A percentile compares a stretch with the other conserved stretches of the same genome.
phyloP scores from a whole-genome alignment of 2,329 filamentous ascomycete species.

The Didymella pomorum region DNA sequence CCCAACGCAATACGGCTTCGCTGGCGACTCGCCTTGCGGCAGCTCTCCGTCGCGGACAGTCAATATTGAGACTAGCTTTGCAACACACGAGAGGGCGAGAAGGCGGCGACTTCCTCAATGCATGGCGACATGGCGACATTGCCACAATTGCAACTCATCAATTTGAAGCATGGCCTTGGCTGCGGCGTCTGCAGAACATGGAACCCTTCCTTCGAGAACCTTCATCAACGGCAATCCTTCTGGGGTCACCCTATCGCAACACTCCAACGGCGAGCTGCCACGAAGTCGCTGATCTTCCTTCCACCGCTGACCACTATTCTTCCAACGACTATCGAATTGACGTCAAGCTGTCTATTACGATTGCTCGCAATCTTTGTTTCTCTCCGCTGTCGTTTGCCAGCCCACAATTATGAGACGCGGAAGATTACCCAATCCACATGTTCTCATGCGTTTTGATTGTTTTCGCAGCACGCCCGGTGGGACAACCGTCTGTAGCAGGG shows the following conservation, averaged over 20 bases:
- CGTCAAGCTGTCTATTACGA: background rate
- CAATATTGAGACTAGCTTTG: slow-evolving; percentile 14
- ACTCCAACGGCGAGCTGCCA: background rate
- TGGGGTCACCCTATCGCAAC: background rate
- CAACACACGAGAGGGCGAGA: slow-evolving; percentile 13
- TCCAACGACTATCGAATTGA: background rate
- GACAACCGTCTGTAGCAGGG: slow-evolving; percentile 10
- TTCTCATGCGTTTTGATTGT: slow-evolving; percentile 13
- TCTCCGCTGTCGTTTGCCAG: slow-evolving; percentile 4
- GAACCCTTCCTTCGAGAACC: slow-evolving; percentile 14
- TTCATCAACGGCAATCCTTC: background rate
- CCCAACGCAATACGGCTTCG: slow-evolving; percentile 12
- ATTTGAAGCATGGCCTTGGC: slow-evolving; percentile 17
- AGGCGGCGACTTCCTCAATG: slow-evolving; percentile 21
- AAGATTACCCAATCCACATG: slow-evolving; percentile 15
- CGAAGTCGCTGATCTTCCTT: background rate
- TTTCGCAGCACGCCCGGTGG: background rate
- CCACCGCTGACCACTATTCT: background rate
- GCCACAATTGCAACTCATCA: slow-evolving; percentile 17
- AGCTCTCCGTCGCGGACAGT: slow-evolving; percentile 16
- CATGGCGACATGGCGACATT: slow-evolving; percentile 13
- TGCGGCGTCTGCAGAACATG: slow-evolving; percentile 11
- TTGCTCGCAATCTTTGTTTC: slow-evolving; percentile 8
- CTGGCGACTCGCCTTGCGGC: slow-evolving; percentile 19
- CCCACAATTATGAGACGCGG: slow-evolving; percentile 21